Evolutionary conservation across 768 basidiomycete species (phyloP).

Genomic region (Cystoderma amianthinum): DNA sequence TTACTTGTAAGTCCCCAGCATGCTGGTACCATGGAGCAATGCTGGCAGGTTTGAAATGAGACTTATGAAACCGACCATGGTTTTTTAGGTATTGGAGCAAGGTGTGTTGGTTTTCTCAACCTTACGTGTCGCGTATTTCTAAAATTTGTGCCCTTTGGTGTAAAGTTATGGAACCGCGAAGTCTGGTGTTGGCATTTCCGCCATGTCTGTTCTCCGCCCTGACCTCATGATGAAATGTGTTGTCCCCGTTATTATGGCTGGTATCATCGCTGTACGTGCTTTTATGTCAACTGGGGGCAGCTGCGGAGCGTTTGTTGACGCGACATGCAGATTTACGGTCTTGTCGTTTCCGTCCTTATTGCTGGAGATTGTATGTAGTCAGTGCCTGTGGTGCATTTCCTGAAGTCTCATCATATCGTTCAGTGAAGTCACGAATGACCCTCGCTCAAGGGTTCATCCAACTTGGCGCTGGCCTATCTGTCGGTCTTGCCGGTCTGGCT

Average conservation of each 20-base stretch:
- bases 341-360: constrained; percentile 98
- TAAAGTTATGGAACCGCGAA: constrained; percentile 96
- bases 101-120: constrained; percentile 36
- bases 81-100: constrained; percentile 72
- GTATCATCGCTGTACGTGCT: constrained; percentile 88
- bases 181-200: constrained; percentile 95
- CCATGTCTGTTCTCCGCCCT: constrained; percentile 95
- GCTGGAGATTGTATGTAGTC: constrained; percentile 68
- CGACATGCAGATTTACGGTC: constrained; percentile 76
- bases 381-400: background rate
- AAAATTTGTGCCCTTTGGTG: constrained; percentile 1
- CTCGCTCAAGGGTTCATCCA: constrained; percentile 92
- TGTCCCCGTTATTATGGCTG: constrained; percentile 98
- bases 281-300: constrained; percentile 5
- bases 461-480: constrained; percentile 88
- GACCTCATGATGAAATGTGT: constrained; percentile 98
- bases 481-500: constrained; percentile 91
- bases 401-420: background rate
- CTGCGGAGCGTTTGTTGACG: too few species aligned
- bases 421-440: constrained; percentile 75
- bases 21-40: too few species aligned
- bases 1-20: constrained; percentile 73
- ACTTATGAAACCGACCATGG: constrained; percentile 6
- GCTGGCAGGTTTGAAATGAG: background rate
- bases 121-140: constrained; percentile 4